Conservation (phyloP, 768 basidiomycete species). For the Serendipita sp. region DNA sequence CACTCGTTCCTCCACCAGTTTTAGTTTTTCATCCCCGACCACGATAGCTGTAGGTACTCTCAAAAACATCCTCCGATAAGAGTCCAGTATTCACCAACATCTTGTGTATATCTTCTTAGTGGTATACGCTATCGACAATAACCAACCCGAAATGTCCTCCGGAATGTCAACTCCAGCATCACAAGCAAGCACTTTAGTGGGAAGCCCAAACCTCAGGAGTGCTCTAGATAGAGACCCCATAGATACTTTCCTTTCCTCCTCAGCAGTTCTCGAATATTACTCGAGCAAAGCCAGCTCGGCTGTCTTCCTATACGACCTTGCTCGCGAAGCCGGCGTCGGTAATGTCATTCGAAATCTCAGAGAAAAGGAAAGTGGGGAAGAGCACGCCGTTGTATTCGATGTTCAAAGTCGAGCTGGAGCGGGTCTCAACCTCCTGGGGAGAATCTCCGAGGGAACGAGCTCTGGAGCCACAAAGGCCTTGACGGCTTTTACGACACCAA, state of each 20-base stretch:
- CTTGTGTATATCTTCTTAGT: background rate
- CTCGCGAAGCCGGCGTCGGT: slow-evolving; percentile 70
- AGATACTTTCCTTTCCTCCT: slow-evolving; percentile 10
- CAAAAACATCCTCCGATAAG: background rate
- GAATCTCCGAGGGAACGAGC: slow-evolving; percentile 58
- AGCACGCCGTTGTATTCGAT: slow-evolving; percentile 21
- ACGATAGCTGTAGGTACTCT: background rate
- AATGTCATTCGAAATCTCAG: slow-evolving; percentile 53
- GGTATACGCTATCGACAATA: too few relatives aligned
- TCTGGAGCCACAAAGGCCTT: slow-evolving; percentile 40
- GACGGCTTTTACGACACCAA: slow-evolving; percentile 69
- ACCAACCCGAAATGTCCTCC: background rate
- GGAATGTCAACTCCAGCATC: slow-evolving; percentile 10
- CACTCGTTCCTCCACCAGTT: background rate
- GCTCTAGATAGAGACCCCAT: background rate
- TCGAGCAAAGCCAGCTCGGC: slow-evolving; percentile 46
- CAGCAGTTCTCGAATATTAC: slow-evolving; percentile 43
- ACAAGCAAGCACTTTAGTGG: slow-evolving; percentile 7
- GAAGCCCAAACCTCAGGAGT: slow-evolving; percentile 3
- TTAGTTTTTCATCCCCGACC: background rate
- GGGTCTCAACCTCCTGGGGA: slow-evolving; percentile 61
- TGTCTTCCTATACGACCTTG: slow-evolving; percentile 70
- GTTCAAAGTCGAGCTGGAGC: slow-evolving; percentile 78
- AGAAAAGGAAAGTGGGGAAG: slow-evolving; percentile 23
- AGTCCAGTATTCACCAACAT: background rate